Evolutionary conservation across 1,284 basidiomycete species (phyloP).

Genomic region (Mycena citricolor): DNA sequence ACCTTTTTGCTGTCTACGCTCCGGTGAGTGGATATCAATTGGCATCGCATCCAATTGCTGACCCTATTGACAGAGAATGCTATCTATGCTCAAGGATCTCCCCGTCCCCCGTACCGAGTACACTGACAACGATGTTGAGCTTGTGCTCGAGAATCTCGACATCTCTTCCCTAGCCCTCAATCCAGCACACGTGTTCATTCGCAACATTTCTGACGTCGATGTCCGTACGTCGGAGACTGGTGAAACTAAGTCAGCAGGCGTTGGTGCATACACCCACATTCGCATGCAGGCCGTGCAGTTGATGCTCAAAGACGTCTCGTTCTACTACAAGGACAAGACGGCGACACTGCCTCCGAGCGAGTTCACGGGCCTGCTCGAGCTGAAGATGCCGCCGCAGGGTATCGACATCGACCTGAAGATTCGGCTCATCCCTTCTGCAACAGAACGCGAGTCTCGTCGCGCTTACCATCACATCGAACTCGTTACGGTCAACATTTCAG

Average conservation of each 20-base stretch:
- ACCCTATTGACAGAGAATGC: neutral
- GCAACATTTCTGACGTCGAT: constrained; percentile 71
- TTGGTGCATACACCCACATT: constrained; percentile 64
- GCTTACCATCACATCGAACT: constrained; percentile 59
- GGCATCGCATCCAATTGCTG: neutral
- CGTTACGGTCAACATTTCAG: constrained; percentile 48
- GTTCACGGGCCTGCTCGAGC: constrained; percentile 58
- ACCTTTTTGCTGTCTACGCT: constrained; percentile 64
- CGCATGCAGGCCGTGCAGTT: constrained; percentile 64
- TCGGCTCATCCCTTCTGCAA: constrained; percentile 50
- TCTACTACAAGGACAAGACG: constrained; percentile 66
- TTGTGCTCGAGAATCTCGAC: constrained; percentile 70
- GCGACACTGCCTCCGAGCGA: constrained; percentile 51
- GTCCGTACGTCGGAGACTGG: constrained; percentile 50
- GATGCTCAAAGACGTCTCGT: constrained; percentile 60
- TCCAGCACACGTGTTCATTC: constrained; percentile 69
- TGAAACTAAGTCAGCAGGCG: constrained; percentile 41
- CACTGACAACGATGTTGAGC: constrained; percentile 61
- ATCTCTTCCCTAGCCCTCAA: constrained; percentile 61
- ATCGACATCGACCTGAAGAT: constrained; percentile 66
- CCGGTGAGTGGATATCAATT: constrained; percentile 47
- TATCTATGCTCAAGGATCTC: constrained; percentile 3
- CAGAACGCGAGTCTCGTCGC: constrained; percentile 41
- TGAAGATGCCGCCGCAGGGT: constrained; percentile 62
- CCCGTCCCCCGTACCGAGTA: constrained; percentile 56